These are phyloP conservation scores for Saccharomycopsis hybrid DNA, from an alignment of 1,139 yeast genomes.

Conservation along the genomic window DNA sequence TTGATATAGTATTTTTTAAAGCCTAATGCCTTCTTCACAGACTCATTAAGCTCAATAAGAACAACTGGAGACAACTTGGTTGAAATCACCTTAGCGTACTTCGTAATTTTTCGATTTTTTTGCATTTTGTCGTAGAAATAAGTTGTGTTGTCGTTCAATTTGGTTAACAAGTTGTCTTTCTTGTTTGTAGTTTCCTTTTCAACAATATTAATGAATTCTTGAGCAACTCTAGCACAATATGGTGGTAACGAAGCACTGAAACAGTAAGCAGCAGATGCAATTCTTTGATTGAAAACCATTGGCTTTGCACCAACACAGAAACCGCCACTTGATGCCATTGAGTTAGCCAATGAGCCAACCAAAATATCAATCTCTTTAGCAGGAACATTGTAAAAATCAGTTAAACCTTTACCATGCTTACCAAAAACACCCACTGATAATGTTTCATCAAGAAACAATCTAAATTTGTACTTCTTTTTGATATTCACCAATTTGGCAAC, in stretches of 20 bases:
- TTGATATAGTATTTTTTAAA: constrained; percentile 45
- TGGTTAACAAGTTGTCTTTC: constrained; percentile 30
- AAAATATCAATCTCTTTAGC: constrained; percentile 73
- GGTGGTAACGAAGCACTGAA: constrained; percentile 96
- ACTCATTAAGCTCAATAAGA: constrained; percentile 44
- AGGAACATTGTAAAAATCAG: constrained; percentile 61
- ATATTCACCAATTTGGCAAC: constrained; percentile 64
- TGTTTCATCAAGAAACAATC: constrained; percentile 82
- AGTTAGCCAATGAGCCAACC: constrained; percentile 76
- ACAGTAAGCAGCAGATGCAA: constrained; percentile 83
- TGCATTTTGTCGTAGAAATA: constrained; percentile 34
- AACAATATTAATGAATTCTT: constrained; percentile 49
- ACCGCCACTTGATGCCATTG: constrained; percentile 91
- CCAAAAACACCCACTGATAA: constrained; percentile 86
- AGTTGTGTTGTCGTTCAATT: constrained; percentile 33
- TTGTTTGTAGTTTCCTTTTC: constrained; percentile 26
- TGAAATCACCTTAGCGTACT: constrained; percentile 36
- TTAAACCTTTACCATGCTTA: constrained; percentile 73
- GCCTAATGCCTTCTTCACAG: constrained; percentile 37
- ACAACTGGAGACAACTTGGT: neutral
- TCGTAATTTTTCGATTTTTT: constrained; percentile 29
- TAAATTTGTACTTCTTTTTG: constrained; percentile 74
- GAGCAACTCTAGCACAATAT: constrained; percentile 71
- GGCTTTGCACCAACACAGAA: constrained; percentile 82
- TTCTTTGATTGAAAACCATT: constrained; percentile 89